phyloP scores from a whole-genome alignment of 495 filamentous ascomycete genomes.

The Daldinia childiae region DNA sequence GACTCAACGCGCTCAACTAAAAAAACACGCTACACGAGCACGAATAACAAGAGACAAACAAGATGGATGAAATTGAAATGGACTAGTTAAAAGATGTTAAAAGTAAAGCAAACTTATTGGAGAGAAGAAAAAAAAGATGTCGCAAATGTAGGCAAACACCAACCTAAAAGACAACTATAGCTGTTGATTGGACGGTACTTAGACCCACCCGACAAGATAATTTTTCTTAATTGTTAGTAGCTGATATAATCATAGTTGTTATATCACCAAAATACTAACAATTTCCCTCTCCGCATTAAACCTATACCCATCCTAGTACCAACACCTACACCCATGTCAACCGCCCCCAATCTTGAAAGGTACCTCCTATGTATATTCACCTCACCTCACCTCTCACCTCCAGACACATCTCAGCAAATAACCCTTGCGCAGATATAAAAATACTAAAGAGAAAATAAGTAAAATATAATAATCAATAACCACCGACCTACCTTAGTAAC shows the following conservation, averaged over 20 bases:
- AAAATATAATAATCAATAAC: not conserved
- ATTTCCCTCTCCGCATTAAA: not conserved
- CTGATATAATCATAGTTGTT: not conserved
- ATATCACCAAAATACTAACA: not conserved
- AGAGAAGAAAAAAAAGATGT: not conserved
- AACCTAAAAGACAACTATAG: not conserved
- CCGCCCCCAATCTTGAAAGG: not conserved
- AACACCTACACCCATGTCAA: not conserved
- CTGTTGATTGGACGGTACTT: not conserved
- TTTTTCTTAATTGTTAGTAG: conserved; percentile 16
- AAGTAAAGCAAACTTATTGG: not conserved
- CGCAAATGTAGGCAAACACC: not conserved
- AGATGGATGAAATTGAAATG: not conserved
- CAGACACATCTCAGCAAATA: not conserved
- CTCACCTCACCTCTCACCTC: conserved; percentile 5
- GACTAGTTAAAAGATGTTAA: not conserved
- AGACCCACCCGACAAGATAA: not conserved
- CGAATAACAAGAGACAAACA: not conserved
- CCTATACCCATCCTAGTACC: not conserved
- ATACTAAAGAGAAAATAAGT: not conserved
- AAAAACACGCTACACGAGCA: not conserved
- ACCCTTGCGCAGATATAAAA: not conserved
- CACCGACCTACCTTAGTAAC: not conserved
- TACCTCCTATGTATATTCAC: not conserved
- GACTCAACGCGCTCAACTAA: not conserved